phyloP scores from a whole-genome alignment of 192 early-diverging fungal genomes.

The Coemansia sp. region DNA sequence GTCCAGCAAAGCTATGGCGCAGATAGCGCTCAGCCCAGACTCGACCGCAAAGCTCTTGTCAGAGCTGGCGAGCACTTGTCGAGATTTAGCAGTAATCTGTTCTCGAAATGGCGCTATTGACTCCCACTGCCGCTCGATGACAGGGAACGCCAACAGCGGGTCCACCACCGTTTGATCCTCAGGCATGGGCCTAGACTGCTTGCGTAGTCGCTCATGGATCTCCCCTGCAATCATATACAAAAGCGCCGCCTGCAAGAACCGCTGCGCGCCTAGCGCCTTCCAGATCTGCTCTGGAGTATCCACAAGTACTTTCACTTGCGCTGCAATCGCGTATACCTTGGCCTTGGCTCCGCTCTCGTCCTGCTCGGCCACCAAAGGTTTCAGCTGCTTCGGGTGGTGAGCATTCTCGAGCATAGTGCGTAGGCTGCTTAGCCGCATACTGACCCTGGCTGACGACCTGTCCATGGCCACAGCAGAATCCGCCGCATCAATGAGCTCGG shows the following conservation, averaged over 20 bases:
- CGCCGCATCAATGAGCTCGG: constrained; percentile 47
- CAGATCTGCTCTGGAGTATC: constrained; percentile 52
- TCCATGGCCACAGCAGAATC: constrained; percentile 47
- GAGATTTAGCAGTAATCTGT: constrained; percentile 31
- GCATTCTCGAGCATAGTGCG: constrained; percentile 19
- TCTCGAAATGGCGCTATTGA: constrained; percentile 34
- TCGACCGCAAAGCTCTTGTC: constrained; percentile 1
- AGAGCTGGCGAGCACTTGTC: constrained; percentile 10
- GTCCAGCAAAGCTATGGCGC: constrained; percentile 43
- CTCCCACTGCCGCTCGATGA: constrained; percentile 48
- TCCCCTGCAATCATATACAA: constrained; percentile 41
- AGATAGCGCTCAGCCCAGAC: constrained; percentile 25
- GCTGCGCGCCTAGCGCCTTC: constrained; percentile 34
- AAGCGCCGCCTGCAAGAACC: constrained; percentile 44
- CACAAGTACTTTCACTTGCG: constrained; percentile 52
- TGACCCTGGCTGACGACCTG: constrained; percentile 21
- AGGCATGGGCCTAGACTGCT: constrained; percentile 3
- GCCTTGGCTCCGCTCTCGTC: constrained; percentile 6
- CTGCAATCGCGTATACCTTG: constrained; percentile 37
- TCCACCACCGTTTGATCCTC: constrained; percentile 11
- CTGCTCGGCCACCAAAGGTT: neutral
- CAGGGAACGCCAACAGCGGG: constrained; percentile 44
- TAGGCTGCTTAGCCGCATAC: constrained; percentile 19
- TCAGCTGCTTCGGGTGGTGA: neutral
- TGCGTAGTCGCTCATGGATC: constrained; percentile 29